Conservation (phyloP, 2,329 filamentous ascomycete species). For the Cladosporium sp. region DNA sequence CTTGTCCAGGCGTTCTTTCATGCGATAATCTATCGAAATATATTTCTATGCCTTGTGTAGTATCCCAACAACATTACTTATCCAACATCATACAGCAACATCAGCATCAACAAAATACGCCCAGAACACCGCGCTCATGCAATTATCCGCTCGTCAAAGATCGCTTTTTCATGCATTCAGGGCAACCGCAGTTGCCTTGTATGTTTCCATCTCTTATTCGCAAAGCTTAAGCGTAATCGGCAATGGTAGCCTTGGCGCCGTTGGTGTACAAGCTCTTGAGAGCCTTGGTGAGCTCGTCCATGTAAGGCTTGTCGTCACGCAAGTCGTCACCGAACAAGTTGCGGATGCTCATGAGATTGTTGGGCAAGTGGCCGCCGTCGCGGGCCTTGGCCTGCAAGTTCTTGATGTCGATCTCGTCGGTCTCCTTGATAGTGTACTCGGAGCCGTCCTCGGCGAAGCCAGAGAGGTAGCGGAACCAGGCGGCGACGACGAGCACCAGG, state of each 20-base stretch:
- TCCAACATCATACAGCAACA: not conserved
- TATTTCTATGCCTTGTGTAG: too few relatives aligned
- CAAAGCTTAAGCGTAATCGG: conserved; percentile 30
- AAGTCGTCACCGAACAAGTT: conserved; percentile 51
- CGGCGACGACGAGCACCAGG: conserved; percentile 46
- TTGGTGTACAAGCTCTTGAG: conserved; percentile 46
- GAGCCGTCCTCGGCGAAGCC: conserved; percentile 49
- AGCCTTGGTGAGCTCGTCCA: conserved; percentile 44
- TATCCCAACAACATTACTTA: not conserved
- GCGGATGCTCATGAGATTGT: conserved; percentile 43
- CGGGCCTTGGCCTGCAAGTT: conserved; percentile 45
- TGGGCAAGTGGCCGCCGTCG: conserved; percentile 41
- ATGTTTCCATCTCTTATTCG: not conserved
- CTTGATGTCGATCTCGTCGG: conserved; percentile 48
- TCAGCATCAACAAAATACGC: not conserved
- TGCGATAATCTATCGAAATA: too few relatives aligned
- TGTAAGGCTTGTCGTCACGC: conserved; percentile 46
- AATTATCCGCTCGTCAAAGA: not conserved
- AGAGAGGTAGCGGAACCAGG: conserved; percentile 51
- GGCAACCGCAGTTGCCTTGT: not conserved
- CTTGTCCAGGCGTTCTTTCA: too few relatives aligned
- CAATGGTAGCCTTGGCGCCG: conserved; percentile 47
- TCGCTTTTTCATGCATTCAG: not conserved
- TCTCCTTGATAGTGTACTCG: conserved; percentile 29
- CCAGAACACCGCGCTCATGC: not conserved